Evolutionary conservation across 345 rosid species (phyloP).

Genomic region (Abelmoschus esculentus): DNA sequence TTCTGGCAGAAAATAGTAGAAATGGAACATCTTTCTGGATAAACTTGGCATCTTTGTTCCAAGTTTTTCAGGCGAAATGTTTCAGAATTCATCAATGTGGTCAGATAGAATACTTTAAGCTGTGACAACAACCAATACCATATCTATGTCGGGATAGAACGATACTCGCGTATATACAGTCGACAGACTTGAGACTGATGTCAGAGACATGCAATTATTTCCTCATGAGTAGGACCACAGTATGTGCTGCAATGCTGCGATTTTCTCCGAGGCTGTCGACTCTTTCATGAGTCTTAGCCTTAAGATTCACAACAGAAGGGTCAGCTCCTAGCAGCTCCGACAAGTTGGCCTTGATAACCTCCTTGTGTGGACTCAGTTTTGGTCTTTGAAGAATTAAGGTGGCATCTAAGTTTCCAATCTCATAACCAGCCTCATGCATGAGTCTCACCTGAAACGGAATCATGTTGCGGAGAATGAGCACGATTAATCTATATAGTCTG

Average conservation of each 20-base stretch:
- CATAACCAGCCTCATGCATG: constrained; percentile 89
- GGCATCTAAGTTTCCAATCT: constrained; percentile 87
- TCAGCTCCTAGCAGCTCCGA: constrained; percentile 78
- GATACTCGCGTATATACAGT: background rate
- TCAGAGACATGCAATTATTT: constrained; percentile 20
- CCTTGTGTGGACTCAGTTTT: constrained; percentile 81
- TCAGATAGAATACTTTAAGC: background rate
- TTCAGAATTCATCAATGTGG: background rate
- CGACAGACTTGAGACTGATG: background rate
- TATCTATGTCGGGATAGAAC: background rate
- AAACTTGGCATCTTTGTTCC: background rate
- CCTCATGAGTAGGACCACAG: constrained; percentile 69
- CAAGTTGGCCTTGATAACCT: constrained; percentile 57
- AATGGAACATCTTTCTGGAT: no score
- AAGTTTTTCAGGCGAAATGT: background rate
- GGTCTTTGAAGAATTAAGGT: constrained; percentile 85
- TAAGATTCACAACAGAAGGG: constrained; percentile 52
- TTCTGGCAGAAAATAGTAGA: no score
- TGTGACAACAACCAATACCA: background rate
- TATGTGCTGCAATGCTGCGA: constrained; percentile 87
- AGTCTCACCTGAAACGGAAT: constrained; percentile 45
- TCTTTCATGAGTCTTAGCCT: constrained; percentile 86
- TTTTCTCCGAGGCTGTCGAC: constrained; percentile 93
- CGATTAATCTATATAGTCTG: background rate
- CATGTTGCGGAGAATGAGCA: background rate